phyloP scores from a whole-genome alignment of 2,329 filamentous ascomycete genomes.

The Hymenoscyphus fraxineus region DNA sequence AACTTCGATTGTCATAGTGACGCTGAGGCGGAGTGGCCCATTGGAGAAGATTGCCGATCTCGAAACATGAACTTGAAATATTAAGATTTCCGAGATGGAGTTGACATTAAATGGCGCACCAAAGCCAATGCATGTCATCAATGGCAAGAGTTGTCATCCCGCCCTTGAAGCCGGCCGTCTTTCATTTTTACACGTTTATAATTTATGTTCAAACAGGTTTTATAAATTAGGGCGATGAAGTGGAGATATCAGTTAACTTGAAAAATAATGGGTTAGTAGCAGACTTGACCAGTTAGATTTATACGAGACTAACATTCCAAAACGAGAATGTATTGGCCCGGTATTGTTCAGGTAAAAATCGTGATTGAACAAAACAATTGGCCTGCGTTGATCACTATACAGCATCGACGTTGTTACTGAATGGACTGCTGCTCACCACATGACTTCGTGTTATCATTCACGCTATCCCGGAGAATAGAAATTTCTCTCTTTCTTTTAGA shows the following conservation, averaged over 20 bases:
- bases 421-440: slow-evolving; percentile 36
- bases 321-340: slow-evolving; percentile 46
- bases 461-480: slow-evolving; percentile 44
- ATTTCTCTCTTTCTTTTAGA: neutral
- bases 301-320: neutral
- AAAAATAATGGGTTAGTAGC: slow-evolving; percentile 46
- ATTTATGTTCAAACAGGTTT: neutral
- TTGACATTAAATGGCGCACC: slow-evolving; percentile 35
- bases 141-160: slow-evolving; percentile 35
- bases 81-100: slow-evolving; percentile 1
- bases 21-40: slow-evolving; percentile 1
- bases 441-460: slow-evolving; percentile 57
- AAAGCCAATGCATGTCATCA: slow-evolving; percentile 49
- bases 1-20: slow-evolving; percentile 5
- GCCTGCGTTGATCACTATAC: neutral
- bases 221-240: slow-evolving; percentile 8
- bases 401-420: slow-evolving; percentile 34
- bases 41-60: neutral
- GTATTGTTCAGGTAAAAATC: slow-evolving; percentile 41
- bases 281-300: neutral
- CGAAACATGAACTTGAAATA: slow-evolving; percentile 2
- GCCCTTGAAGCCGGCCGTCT: slow-evolving; percentile 25
- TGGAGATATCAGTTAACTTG: slow-evolving; percentile 54
- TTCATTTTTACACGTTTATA: neutral
- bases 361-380: neutral